These are phyloP conservation scores for Neonectria sp. DNA, from an alignment of 2,329 filamentous ascomycete species.

Conservation along the genomic window DNA sequence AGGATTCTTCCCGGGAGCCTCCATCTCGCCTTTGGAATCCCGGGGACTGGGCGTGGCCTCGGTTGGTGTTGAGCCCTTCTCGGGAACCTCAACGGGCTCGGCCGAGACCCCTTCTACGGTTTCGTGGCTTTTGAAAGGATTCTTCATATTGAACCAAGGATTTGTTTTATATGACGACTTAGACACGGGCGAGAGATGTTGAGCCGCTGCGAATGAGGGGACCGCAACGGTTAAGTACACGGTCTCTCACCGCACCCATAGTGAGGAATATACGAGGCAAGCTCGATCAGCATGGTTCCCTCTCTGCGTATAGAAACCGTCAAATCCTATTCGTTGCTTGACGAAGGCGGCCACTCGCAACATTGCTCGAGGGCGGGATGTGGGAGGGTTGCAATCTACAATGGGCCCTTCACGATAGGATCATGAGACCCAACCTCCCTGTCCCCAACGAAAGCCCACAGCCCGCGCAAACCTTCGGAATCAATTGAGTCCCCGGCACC, in stretches of 20 bases:
- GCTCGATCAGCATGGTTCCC: not conserved
- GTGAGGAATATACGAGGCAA: not conserved
- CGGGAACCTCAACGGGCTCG: slow-evolving; percentile 10
- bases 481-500: slow-evolving; percentile 1
- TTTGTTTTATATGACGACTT: not conserved
- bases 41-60: not conserved
- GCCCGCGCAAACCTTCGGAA: not conserved
- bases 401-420: slow-evolving; percentile 15
- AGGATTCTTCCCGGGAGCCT: not conserved
- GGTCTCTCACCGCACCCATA: not conserved
- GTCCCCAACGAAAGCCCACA: slow-evolving; percentile 6
- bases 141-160: slow-evolving; percentile 22
- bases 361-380: not conserved
- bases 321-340: not conserved
- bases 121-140: slow-evolving; percentile 15
- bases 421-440: slow-evolving; percentile 24
- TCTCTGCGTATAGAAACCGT: not conserved
- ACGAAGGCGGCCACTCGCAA: slow-evolving; percentile 3
- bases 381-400: slow-evolving; percentile 22
- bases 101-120: slow-evolving; percentile 1
- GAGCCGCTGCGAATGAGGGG: not conserved
- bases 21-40: slow-evolving; percentile 4
- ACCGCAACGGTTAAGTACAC: slow-evolving; percentile 16
- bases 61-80: not conserved
- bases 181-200: not conserved